Evolutionary conservation across 2,329 filamentous ascomycete species (phyloP), one percentile per base, ranked within the genome.

Genomic region (Sporothrix phasma): DNA sequence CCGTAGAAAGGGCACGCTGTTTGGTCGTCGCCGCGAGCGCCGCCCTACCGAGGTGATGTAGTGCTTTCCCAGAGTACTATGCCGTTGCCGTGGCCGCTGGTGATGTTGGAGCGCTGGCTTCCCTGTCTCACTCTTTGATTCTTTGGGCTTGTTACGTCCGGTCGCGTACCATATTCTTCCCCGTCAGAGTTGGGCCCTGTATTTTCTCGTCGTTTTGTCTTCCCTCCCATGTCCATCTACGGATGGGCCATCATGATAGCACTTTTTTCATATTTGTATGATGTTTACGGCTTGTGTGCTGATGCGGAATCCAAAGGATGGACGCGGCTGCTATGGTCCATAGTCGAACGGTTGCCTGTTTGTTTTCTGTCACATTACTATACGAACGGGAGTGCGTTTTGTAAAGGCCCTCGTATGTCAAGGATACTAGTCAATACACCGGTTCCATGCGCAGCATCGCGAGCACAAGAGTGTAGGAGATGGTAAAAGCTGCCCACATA

Each of bases 1-100:
- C 10, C 72, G 71, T 26, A 73, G 77, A 43, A 81, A 78, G 68
- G 76, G 75, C 45, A 79, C 76, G 1, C 72, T 83, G 5, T 83
- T 82, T 67, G 72, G 76, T 43, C 74, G 75, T 62, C 77, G 76
- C 62, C 73, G 70, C 66, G 76, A 78, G 64, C 73, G 73, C 64
- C 68, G 69, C n/a, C 70, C 71, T 34, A 37, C 68, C n/a, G 72
- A 74, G 69, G 71, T 72, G 60, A 67, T 69, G 62, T 74, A 74
- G 72, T 56, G 68, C 47, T 66, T 61, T 47, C 29, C 58, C 66
- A 60, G 63, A 26, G 26, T 47, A 4, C 26, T 37, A 10, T n/a
- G 43, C 13, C 41, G 51, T 24, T 31, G 41, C 37, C n/a, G 39
- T 37, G 11, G 58, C 39, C 24, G 29, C 24, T 5, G n/a, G 15